Evolutionary conservation across 257 asterid genomes (phyloP), one percentile per base, ranked within the genome.

Genomic region (Misopates orontium): DNA sequence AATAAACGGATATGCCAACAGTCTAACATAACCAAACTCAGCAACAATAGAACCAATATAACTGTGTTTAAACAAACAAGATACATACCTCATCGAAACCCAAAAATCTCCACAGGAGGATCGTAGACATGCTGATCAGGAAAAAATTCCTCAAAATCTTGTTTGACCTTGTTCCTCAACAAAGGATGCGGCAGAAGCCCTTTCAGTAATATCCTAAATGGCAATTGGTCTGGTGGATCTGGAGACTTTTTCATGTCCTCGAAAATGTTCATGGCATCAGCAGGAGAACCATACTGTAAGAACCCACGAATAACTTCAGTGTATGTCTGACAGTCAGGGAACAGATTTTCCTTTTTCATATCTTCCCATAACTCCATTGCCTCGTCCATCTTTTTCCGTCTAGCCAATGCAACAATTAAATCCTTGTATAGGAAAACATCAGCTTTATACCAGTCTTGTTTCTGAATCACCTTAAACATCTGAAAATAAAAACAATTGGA

Each of bases 91-190:
- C 81, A 94, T 69, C 88, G 74, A 36, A 86, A 75, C 67, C 99
- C 99, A 70, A 94, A 94, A 50, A 94, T 94, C 84, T 94, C 97
- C 63, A 83, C 93, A 0, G 99, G 99, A 47, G 99, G 99, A 78
- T 94, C 96, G 74, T 83, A 94, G 64, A 90, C 81, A 23, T 70
- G 89, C 66, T 85, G 92, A 64, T 94, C 97, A 2, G 97, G 99
- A 69, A 90, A 94, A 7, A 94, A 79, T 76, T 94, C 97, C 56
- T 90, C 96, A 31, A 90, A 90, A 49, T 94, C 99, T 75, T 94
- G 97, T 78, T 94, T 94, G 73, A 94, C 97, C 64, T 80, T 79
- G 80, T 90, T 90, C 79, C 99, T 83, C 75, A 94, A 80, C 70
- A 90, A 75, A 25, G 99, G 99, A 69, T 90, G 95, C 16, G 99